Evolutionary conservation across 805 yeast species (phyloP).

Genomic region (Huiozyma naganishii): DNA sequence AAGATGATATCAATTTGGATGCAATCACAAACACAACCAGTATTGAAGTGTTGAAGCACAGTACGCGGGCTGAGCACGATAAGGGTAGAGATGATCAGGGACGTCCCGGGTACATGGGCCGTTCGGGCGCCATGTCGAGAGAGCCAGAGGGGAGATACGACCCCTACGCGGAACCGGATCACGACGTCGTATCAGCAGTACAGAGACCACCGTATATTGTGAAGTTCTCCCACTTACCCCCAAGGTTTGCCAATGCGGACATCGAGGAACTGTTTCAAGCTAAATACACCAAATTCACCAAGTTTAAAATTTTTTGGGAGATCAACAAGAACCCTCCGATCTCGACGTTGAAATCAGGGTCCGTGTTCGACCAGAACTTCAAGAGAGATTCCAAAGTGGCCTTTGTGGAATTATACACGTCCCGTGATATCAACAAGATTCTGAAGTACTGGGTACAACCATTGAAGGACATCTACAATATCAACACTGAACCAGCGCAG

Average conservation of each 20-base stretch:
- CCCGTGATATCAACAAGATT: slow-evolving; percentile 28
- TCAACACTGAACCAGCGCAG: slow-evolving; percentile 29
- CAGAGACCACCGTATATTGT: slow-evolving; percentile 52
- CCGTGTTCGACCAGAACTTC: slow-evolving; percentile 45
- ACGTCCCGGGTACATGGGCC: not conserved
- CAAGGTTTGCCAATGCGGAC: slow-evolving; percentile 37
- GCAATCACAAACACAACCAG: slow-evolving; percentile 25
- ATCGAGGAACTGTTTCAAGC: slow-evolving; percentile 53
- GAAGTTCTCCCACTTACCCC: slow-evolving; percentile 51
- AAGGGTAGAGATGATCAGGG: not conserved
- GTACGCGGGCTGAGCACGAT: not conserved
- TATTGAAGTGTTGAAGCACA: slow-evolving; percentile 19
- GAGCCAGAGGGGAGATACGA: not conserved
- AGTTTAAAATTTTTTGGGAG: slow-evolving; percentile 54
- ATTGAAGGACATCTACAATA: slow-evolving; percentile 28
- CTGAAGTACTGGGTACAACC: slow-evolving; percentile 23
- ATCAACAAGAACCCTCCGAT: slow-evolving; percentile 53
- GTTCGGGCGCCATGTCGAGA: not conserved
- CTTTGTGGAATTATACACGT: slow-evolving; percentile 39
- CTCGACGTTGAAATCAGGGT: slow-evolving; percentile 42
- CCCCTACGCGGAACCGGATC: not conserved
- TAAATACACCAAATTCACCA: slow-evolving; percentile 45
- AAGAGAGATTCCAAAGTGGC: slow-evolving; percentile 40
- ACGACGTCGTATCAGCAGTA: not conserved
- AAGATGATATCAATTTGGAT: slow-evolving; percentile 26